Evolutionary conservation across 2,329 filamentous ascomycete species (phyloP), one percentile per base, ranked within the genome.

Genomic region (Periconia digitata): DNA sequence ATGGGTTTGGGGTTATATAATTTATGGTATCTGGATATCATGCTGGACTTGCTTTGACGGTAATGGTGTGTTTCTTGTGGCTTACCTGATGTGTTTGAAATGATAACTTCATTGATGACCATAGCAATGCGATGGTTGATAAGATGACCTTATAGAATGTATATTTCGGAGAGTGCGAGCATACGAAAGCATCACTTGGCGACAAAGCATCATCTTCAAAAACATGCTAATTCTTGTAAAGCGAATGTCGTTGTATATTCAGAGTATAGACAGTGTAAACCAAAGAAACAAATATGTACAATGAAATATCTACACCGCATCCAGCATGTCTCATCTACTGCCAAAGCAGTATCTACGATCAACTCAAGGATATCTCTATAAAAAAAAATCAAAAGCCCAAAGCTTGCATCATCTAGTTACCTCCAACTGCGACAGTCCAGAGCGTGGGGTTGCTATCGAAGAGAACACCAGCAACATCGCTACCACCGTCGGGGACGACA

Each of bases 401-500:
- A n/a, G n/a, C n/a, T n/a, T n/a, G n/a, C n/a, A n/a, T n/a, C n/a
- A n/a, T 32, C 22, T 55, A 58, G 21, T 43, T 41, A 22, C 76
- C 76, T 20, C 76, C 77, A 36, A 78, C 70, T 45, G 69, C 66
- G 24, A 79, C 65, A 13, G 69, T 71, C 49, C 79, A 74, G 8
- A 76, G 32, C 8, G 62, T 56, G 0, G 78, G 77, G 55, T 71
- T 68, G 1, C 67, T 56, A 18, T 73, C 75, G 42, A 76, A 69
- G 21, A 81, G 76, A 37, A 74, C 74, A 4, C 80, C 80, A 3
- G 75, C 76, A 44, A 80, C 79, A 61, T 86, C 81, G 53, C 76
- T 71, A 22, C 77, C 75, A 16, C 77, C 81, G 50, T 76, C 73
- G 0, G 83, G 79, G 46, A 82, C 80, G 16, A 88, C 85, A 62